Evolutionary conservation across 2,329 filamentous ascomycete species (phyloP).

Genomic region (Elsinoe fawcettii): DNA sequence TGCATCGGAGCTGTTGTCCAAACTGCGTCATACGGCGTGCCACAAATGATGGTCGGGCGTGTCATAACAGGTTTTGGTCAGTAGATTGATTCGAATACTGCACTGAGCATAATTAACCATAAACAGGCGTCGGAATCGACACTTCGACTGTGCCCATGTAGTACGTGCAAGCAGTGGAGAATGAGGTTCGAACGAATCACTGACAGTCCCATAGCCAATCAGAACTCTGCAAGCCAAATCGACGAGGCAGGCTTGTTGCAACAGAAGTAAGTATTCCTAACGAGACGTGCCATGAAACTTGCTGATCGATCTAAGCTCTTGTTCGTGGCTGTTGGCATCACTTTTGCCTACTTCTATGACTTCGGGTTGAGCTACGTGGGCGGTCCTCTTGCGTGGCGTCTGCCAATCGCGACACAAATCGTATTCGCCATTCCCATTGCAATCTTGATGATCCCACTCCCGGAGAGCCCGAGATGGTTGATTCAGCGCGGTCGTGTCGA

Average conservation of each 20-base stretch:
- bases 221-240: conserved; percentile 22
- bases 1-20: conserved; percentile 18
- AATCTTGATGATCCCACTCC: conserved; percentile 29
- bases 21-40: conserved; percentile 10
- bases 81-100: neutral
- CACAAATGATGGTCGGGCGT: conserved; percentile 15
- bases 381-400: conserved; percentile 35
- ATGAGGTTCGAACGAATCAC: neutral
- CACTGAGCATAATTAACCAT: neutral
- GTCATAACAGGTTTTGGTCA: conserved; percentile 15
- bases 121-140: conserved; percentile 12
- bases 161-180: neutral
- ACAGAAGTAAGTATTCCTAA: neutral
- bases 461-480: conserved; percentile 35
- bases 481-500: conserved; percentile 24
- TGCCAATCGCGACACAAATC: conserved; percentile 37
- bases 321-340: conserved; percentile 24
- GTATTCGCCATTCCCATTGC: conserved; percentile 36
- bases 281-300: neutral
- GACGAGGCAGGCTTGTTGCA: conserved; percentile 23
- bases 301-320: conserved; percentile 21
- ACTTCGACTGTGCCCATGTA: conserved; percentile 33
- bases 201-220: conserved; percentile 15
- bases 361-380: conserved; percentile 27
- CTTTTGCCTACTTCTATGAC: conserved; percentile 21